Base-by-base conservation (phyloP, 2,329 filamentous ascomycete genomes). In the Fusarium heterosporum region DNA sequence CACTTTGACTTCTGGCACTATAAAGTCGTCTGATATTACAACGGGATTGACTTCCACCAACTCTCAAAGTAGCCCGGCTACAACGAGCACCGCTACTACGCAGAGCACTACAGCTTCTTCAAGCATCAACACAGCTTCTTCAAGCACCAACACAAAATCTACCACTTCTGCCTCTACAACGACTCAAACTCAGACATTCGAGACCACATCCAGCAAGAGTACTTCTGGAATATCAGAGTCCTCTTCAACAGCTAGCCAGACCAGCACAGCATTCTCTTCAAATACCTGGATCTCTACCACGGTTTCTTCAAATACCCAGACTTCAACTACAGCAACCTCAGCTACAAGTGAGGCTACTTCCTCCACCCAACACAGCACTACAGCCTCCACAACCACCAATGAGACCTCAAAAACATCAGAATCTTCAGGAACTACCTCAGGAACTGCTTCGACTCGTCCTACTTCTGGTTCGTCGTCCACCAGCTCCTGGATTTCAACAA, bases 281-380 rank as follows among this genome's bases (percentile, higher is more conserved):
- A 9, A 42, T 32, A 6, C 30, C 51, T 12, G 25, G 41, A 19
- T 38, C 25, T 22, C 22, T 22, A 22, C 22, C 22, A 22, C 22
- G 6, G 22, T 22, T 22, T 22, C 22, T 22, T 22, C 22, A 11
- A 55, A 25, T 10, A 56, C 51, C 25, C 29, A 25, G 16, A 34
- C 8, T 16, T 36, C 36, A 9, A 32, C 47, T 6, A 26, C 43
- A 61, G 26, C 17, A 12, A 41, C 42, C 43, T 49, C 47, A 43
- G 47, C 36, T 61, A 62, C 56, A 49, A 61, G 38, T 43, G 59
- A 55, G 28, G 34, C 3, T n/a, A 45, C 22, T 19, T 62, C 49
- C 32, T 38, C 34, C 25, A 45, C 49, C 16, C 26, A 32, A 9
- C 25, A 42, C 8, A 53, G 39, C 12, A 47, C 56, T n/a, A 47